Percentiles rank a stretch among this genome's conserved stretches.
Evolutionary conservation across 202 grass and related monocot species (phyloP).

Genomic region (Brachypodium distachyon): DNA sequence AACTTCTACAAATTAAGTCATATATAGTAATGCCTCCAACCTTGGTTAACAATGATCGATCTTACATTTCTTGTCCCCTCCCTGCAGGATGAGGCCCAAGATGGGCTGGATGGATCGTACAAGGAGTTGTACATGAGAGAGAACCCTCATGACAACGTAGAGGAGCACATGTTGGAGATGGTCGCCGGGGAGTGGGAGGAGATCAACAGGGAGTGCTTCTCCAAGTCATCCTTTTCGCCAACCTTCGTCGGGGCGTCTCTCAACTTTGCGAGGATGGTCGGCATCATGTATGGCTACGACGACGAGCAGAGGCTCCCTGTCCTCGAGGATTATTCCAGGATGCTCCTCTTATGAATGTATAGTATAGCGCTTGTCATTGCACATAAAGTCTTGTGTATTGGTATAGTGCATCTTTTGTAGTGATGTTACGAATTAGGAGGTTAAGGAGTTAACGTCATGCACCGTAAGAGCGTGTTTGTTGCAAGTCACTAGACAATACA

Average conservation of each 20-base stretch:
- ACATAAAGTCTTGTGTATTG: not conserved
- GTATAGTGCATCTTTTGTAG: too few species aligned
- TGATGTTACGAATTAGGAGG: too few species aligned
- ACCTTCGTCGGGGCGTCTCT: not conserved
- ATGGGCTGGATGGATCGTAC: slow-evolving; percentile 56
- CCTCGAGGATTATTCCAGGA: slow-evolving; percentile 38
- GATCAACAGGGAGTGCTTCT: slow-evolving; percentile 48
- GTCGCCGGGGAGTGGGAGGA: slow-evolving; percentile 39
- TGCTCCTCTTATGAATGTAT: slow-evolving; percentile 11
- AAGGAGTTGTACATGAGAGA: slow-evolving; percentile 46
- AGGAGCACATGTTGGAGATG: slow-evolving; percentile 25
- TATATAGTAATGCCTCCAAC: too few species aligned
- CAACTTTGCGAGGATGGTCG: slow-evolving; percentile 47
- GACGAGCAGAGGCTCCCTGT: slow-evolving; percentile 15
- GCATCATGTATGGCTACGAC: slow-evolving; percentile 53
- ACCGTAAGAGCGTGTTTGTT: too few species aligned
- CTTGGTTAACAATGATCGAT: not conserved
- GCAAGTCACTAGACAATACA: too few species aligned
- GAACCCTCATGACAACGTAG: slow-evolving; percentile 20
- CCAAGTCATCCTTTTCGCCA: not conserved
- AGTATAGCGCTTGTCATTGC: not conserved
- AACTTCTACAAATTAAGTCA: too few species aligned
- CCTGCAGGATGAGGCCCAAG: slow-evolving; percentile 51
- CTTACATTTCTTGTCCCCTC: not conserved
- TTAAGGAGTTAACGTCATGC: too few species aligned